phyloP scores from a whole-genome alignment of 257 asterid species.

The Euphrasia confusa region DNA sequence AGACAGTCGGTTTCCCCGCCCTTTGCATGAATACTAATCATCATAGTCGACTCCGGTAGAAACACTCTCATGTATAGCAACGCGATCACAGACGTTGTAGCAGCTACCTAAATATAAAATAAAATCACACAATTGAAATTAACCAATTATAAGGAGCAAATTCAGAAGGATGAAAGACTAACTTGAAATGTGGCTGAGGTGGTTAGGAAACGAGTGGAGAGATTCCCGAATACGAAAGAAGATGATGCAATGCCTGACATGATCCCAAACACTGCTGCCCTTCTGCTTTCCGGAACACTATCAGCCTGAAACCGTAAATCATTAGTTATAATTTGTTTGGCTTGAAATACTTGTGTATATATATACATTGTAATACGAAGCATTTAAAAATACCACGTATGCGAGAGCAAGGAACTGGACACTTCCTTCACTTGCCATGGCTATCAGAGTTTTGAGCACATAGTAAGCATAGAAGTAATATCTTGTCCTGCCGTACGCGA shows the following conservation, averaged over 20 bases:
- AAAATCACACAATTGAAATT: background rate
- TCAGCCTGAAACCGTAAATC: slow-evolving; percentile 55
- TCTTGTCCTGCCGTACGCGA: slow-evolving; percentile 66
- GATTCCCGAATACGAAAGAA: slow-evolving; percentile 81
- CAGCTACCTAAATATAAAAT: slow-evolving; percentile 74
- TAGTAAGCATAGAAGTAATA: slow-evolving; percentile 63
- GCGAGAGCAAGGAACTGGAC: slow-evolving; percentile 84
- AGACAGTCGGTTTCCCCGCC: slow-evolving; percentile 56
- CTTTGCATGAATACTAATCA: slow-evolving; percentile 11
- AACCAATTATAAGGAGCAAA: background rate
- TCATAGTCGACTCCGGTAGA: slow-evolving; percentile 52
- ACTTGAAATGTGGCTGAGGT: slow-evolving; percentile 75
- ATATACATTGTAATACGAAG: background rate
- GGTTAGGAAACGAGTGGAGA: slow-evolving; percentile 77
- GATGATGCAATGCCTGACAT: slow-evolving; percentile 75
- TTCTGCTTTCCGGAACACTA: slow-evolving; percentile 60
- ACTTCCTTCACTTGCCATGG: slow-evolving; percentile 80
- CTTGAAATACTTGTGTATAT: background rate
- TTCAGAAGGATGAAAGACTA: background rate
- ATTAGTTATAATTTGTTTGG: background rate
- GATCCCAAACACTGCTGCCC: slow-evolving; percentile 73
- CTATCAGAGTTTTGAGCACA: slow-evolving; percentile 51
- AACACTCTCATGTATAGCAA: slow-evolving; percentile 70
- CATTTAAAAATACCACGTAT: slow-evolving; percentile 51
- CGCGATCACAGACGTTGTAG: slow-evolving; percentile 58